Evolutionary conservation across 108 stramenopile species (phyloP).

Genomic region (Fistulifera solaris): DNA sequence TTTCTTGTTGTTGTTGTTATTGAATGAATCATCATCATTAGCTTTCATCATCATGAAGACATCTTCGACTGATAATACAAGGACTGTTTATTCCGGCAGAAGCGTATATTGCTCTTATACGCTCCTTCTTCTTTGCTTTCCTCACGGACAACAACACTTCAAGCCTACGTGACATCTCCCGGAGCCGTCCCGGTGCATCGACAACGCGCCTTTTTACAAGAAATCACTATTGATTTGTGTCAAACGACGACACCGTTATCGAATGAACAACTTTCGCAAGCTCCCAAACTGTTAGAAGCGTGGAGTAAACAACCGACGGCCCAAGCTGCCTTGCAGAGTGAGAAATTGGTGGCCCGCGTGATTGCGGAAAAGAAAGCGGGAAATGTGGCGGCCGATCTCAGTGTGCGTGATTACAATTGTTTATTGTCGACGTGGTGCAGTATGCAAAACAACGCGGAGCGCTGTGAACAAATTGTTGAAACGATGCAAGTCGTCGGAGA

Average conservation of each 20-base stretch:
- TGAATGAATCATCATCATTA: too few species aligned
- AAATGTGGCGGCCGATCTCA: conserved; percentile 27
- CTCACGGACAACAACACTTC: background rate
- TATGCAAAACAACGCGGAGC: conserved; percentile 32
- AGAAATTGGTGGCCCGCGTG: conserved; percentile 59
- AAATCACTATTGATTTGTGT: conserved; percentile 61
- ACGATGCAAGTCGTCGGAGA: conserved; percentile 52
- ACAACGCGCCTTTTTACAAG: conserved; percentile 11
- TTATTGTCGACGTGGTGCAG: conserved; percentile 61
- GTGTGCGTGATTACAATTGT: conserved; percentile 55
- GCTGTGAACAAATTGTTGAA: conserved; percentile 61
- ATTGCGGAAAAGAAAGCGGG: conserved; percentile 62
- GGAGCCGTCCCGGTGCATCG: conserved; percentile 6
- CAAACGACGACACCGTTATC: conserved; percentile 38
- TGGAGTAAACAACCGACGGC: conserved; percentile 32
- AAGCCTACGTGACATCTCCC: background rate
- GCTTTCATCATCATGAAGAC: too few species aligned
- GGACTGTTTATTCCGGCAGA: too few species aligned
- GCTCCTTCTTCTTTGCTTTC: too few species aligned
- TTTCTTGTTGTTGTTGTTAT: too few species aligned
- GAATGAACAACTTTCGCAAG: conserved; percentile 29
- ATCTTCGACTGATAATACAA: too few species aligned
- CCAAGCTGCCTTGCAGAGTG: conserved; percentile 54
- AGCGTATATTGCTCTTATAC: too few species aligned
- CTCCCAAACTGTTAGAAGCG: conserved; percentile 56